Conservation (phyloP, 805 yeast species). For the Saccharomycopsis schoenii region DNA sequence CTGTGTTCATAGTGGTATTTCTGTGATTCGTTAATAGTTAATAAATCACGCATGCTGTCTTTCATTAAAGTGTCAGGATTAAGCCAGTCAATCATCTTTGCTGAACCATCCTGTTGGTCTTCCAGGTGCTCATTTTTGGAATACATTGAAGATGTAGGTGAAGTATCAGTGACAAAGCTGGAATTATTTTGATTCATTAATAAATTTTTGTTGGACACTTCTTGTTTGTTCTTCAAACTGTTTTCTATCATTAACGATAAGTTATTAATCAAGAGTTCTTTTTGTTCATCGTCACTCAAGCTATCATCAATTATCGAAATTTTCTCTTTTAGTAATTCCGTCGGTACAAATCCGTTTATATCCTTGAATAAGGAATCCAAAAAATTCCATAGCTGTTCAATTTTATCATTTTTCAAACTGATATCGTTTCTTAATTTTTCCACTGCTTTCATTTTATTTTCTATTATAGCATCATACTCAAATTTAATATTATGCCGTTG, state of each 20-base stretch:
- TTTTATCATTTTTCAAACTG: constrained; percentile 2
- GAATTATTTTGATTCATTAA: constrained; percentile 10
- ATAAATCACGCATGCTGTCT: constrained; percentile 6
- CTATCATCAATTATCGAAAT: constrained; percentile 1
- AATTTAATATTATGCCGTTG: constrained; percentile 15
- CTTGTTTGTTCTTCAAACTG: constrained; percentile 6
- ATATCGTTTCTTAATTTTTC: constrained; percentile 1
- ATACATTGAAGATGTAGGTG: constrained; percentile 15
- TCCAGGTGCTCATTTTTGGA: constrained; percentile 6
- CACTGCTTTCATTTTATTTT: constrained; percentile 14
- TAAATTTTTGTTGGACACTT: constrained; percentile 5
- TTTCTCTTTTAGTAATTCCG: constrained; percentile 14
- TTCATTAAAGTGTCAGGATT: constrained; percentile 3
- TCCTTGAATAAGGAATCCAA: constrained; percentile 11
- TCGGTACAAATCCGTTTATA: constrained; percentile 9
- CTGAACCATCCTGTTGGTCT: not conserved
- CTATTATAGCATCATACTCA: constrained; percentile 18
- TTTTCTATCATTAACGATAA: constrained; percentile 6
- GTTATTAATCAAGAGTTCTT: not conserved
- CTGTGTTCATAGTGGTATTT: constrained; percentile 3
- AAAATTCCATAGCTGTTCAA: not conserved
- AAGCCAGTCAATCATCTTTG: constrained; percentile 1
- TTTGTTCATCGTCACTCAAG: constrained; percentile 2
- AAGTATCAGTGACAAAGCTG: constrained; percentile 14
- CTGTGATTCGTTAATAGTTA: not conserved